Evolutionary conservation across 306 rosid genomes (phyloP), one percentile per base, ranked within the genome.

Genomic region (Malus orientalis): DNA sequence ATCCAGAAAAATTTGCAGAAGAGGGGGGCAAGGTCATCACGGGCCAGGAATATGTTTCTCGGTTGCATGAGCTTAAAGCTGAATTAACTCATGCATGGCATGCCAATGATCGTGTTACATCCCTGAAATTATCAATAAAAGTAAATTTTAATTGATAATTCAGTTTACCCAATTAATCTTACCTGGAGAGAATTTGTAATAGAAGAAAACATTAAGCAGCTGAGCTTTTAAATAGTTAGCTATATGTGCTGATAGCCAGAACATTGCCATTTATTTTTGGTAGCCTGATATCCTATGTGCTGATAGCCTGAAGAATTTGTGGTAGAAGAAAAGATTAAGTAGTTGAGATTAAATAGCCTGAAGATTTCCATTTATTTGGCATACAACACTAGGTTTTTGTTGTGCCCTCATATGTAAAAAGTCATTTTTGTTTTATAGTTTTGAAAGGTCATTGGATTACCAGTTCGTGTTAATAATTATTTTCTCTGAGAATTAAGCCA

Each of bases 21-120:
- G 95, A 89, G 74, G 93, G 89, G 57, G 85, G 74, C 78, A 95
- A 89, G 85, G 82, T 85, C 76, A 81, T 92, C 69, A 84, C 93
- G 19, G 88, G 98, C 85, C 95, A 92, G 67, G 97, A 90, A 78
- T 95, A 90, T 80, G 86, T 90, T 65, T 90, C 96, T 62, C 84
- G 90, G 49, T 72, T 95, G 51, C 97, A 91, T 69, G 98, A 92
- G 76, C 96, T 95, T 84, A 92, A 90, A 82, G 96, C 89, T 82
- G 97, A 95, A 81, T 87, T 95, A 61, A 74, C 66, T 68, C 97
- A 78, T 76, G 85, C 97, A 69, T 95, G 98, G 98, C 81, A 82
- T 75, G 86, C 89, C 63, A 88, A 85, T 58, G 96, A 95, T 78
- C 97, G 97, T 71, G 91, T 95, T 33, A 87, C 93, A 79, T 79